A percentile compares a stretch with the other conserved stretches of the same genome.
phyloP scores from a whole-genome alignment of 805 yeast species.

The Metahyphopichia silvanorum region DNA sequence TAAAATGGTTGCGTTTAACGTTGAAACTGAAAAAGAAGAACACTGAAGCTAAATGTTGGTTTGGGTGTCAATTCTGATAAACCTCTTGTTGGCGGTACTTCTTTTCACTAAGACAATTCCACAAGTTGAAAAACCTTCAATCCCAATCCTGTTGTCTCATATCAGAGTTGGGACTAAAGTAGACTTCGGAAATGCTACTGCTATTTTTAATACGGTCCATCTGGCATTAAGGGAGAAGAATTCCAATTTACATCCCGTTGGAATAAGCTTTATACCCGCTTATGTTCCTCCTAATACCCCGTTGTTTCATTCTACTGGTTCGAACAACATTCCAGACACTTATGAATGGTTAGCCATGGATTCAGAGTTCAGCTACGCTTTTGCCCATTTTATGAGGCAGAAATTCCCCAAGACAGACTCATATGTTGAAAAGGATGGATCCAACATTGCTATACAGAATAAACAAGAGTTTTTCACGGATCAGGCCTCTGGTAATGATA shows the following conservation, averaged over 20 bases:
- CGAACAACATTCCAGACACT: constrained; percentile 39
- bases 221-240: constrained; percentile 52
- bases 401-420: constrained; percentile 2
- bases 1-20: no score
- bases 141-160: no score
- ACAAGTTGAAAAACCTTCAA: no score
- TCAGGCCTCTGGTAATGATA: no score
- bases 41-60: no score
- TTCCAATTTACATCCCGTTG: constrained; percentile 51
- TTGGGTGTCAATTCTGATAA: no score
- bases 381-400: constrained; percentile 30
- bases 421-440: constrained; percentile 5
- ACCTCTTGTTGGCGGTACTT: no score
- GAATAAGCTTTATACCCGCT: constrained; percentile 59
- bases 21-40: no score
- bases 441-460: constrained; percentile 1
- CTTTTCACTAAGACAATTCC: no score
- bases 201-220: constrained; percentile 52
- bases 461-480: no score
- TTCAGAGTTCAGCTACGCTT: constrained; percentile 54
- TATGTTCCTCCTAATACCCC: constrained; percentile 56
- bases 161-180: no score
- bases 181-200: constrained; percentile 50
- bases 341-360: constrained; percentile 68
- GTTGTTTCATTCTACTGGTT: constrained; percentile 49